Evolutionary conservation across 345 rosid species (phyloP).

Genomic region (Brassica cretica): DNA sequence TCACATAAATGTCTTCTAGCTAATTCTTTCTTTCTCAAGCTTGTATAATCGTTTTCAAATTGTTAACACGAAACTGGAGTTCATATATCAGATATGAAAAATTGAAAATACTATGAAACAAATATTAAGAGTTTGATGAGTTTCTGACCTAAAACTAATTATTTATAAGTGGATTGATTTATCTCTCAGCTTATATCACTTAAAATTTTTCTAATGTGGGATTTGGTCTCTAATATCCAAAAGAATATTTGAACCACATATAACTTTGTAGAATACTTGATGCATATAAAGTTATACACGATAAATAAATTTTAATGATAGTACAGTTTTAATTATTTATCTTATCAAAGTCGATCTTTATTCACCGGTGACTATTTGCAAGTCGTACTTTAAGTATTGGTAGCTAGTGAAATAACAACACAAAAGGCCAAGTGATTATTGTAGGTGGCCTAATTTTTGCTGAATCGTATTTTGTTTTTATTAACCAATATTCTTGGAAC

Average conservation of each 20-base stretch:
- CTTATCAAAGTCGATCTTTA: background rate
- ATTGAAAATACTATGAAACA: background rate
- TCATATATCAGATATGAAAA: background rate
- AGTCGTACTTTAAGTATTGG: constrained; percentile 7
- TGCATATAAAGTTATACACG: background rate
- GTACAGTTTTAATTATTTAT: background rate
- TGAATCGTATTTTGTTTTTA: constrained; percentile 37
- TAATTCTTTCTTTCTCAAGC: background rate
- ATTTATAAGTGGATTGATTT: background rate
- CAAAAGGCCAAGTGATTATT: constrained; percentile 34
- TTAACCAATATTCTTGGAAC: constrained; percentile 17
- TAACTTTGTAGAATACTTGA: background rate
- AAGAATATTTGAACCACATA: too few species aligned
- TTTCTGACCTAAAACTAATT: background rate
- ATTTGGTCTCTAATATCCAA: too few species aligned
- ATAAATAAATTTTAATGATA: background rate
- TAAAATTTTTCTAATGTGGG: background rate
- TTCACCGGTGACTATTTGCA: background rate
- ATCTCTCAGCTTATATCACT: background rate
- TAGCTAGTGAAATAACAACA: constrained; percentile 17
- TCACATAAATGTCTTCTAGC: background rate
- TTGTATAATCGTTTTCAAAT: background rate
- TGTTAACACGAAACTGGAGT: background rate
- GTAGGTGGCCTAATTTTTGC: constrained; percentile 42
- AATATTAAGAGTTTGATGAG: too few species aligned